These are phyloP conservation scores for Purshia tridentata DNA, from an alignment of 306 rosid species.

Conservation along the genomic window DNA sequence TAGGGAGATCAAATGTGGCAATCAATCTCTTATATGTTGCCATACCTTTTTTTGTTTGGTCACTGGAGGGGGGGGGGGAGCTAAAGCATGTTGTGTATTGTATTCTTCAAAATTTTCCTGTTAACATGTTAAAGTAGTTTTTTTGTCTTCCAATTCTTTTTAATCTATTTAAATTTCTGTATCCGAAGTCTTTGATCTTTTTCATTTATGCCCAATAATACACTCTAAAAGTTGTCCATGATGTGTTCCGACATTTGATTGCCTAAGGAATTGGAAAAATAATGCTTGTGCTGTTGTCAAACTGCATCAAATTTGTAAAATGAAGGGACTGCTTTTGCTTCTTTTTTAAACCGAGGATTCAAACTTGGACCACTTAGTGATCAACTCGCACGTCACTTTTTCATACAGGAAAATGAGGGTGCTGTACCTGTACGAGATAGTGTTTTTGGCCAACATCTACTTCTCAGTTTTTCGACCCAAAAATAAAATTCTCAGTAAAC, in stretches of 20 bases:
- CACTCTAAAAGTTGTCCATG: neutral
- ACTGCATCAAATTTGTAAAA: neutral
- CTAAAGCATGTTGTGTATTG: constrained; percentile 55
- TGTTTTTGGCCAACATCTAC: too few species aligned
- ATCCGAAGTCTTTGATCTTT: neutral
- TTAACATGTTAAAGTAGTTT: constrained; percentile 42
- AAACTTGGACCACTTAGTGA: too few species aligned
- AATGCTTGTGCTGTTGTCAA: neutral
- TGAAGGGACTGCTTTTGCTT: neutral
- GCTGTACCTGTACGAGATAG: too few species aligned
- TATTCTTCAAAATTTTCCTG: constrained; percentile 36
- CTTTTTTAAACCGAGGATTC: too few species aligned
- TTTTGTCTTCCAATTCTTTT: constrained; percentile 32
- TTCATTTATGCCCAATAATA: neutral
- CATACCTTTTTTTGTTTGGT: constrained; percentile 15
- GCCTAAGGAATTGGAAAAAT: neutral
- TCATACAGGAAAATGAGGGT: too few species aligned
- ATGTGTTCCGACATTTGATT: neutral
- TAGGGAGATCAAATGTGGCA: constrained; percentile 37
- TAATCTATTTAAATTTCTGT: neutral
- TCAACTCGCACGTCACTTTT: too few species aligned
- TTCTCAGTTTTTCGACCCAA: too few species aligned
- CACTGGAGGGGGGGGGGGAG: constrained; percentile 42
- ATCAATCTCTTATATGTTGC: constrained; percentile 22
- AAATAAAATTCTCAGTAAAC: too few species aligned